phyloP scores from a whole-genome alignment of 179 eudicot species.

The Corrigiola litoralis region DNA sequence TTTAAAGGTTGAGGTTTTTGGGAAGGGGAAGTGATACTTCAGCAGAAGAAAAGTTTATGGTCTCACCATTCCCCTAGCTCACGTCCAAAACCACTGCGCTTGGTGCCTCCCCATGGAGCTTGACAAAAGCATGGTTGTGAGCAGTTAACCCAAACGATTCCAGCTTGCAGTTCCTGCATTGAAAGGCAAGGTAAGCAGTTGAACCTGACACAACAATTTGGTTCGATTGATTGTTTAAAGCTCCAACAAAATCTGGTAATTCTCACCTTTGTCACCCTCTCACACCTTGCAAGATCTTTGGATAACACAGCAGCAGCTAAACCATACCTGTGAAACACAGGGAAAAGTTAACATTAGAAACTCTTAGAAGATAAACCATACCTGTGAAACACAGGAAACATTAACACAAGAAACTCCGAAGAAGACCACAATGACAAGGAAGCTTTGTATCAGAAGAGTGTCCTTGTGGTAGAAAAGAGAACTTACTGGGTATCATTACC shows the following conservation, averaged over 20 bases:
- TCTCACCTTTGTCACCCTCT: constrained; percentile 79
- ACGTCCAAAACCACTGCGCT: constrained; percentile 98
- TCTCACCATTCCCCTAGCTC: constrained; percentile 96
- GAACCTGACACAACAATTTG: neutral
- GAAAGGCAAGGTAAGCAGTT: neutral
- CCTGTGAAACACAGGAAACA: neutral
- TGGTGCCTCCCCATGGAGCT: constrained; percentile 99
- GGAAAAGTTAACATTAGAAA: constrained; percentile 1
- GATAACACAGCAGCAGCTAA: constrained; percentile 90
- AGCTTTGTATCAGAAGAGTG: neutral
- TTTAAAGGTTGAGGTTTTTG: neutral
- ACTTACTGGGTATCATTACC: constrained; percentile 94
- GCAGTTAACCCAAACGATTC: constrained; percentile 97
- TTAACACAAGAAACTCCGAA: too few relatives aligned
- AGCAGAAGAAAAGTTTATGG: neutral
- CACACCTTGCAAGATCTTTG: constrained; percentile 82
- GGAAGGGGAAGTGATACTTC: neutral
- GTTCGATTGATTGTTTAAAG: neutral
- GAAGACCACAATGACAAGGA: too few relatives aligned
- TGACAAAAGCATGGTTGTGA: constrained; percentile 98
- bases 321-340: constrained; percentile 51
- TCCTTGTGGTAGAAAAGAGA: neutral
- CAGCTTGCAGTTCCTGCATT: constrained; percentile 59
- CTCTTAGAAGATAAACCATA: neutral
- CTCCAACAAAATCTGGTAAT: constrained; percentile 3